Evolutionary conservation across 2,329 filamentous ascomycete species (phyloP), one percentile per base, ranked within the genome.

Genomic region (Sordariomycetes sp.): DNA sequence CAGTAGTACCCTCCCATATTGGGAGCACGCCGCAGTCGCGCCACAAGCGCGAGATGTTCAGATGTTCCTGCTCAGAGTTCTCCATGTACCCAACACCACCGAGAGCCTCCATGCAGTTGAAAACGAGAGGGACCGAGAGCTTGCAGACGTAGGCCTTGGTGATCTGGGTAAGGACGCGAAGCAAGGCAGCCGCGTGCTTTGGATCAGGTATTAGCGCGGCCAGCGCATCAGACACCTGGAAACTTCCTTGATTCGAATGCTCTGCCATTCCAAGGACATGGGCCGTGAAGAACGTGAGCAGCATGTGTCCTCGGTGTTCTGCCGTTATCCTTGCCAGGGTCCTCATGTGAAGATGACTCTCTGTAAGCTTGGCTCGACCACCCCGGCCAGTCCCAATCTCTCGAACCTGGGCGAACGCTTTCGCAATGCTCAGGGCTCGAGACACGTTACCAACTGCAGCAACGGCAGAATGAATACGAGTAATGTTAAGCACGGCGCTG

Each of bases 1-100:
- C 79, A 0, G 79, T 83, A 0, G 82, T 86, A 8, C 30, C 30
- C 19, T 33, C 79, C 77, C 79, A 83, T 32, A 86, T 84, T 11
- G 72, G 67, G 33, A 74, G 57, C 3, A 84, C 80, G 7, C 58
- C 63, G 2, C 68, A 72, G 44, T 86, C 81, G 7, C 82, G 69
- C 45, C 76, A 75, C 1, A 85, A 59, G 6, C 78, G 67, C 0
- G 79, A 69, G 4, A 86, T 58, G 46, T 86, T 86, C 37, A 83
- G 59, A 38, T 75, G 70, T 24, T 70, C 63, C 7, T 21, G 21
- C n/a, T n/a, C n/a, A n/a, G n/a, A n/a, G 44, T 81, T 81, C 46
- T 77, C 64, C 17, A 79, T 65, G 43, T 82, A 83, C 1, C 79
- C 78, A 1, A 82, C 70, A 1, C 79, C 79, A 7, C 79, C 79